Conservation (phyloP, 2,329 filamentous ascomycete genomes). For the Endocalyx cinctus region DNA sequence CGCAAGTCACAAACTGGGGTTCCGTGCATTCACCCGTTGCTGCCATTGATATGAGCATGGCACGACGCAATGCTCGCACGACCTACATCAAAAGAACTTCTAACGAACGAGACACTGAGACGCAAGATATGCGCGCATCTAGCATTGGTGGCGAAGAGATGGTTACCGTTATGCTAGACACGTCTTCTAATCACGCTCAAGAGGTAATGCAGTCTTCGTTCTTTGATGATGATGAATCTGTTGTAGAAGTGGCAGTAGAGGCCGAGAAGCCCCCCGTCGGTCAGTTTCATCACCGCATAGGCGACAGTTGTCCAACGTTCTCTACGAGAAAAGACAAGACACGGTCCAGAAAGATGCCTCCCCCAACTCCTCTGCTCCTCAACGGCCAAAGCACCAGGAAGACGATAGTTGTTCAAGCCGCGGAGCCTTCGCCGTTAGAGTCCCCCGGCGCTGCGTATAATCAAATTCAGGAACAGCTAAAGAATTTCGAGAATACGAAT, state of each 20-base stretch:
- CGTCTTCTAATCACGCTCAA: conserved; percentile 16
- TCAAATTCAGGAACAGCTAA: conserved; percentile 48
- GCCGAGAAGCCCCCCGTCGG: conserved; percentile 12
- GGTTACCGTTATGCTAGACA: conserved; percentile 43
- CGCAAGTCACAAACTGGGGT: conserved; percentile 40
- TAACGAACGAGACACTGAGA: background rate
- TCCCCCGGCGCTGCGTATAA: conserved; percentile 45
- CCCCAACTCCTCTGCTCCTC: conserved; percentile 52
- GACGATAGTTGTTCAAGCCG: conserved; percentile 38
- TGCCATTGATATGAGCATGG: conserved; percentile 39
- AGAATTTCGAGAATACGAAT: conserved; percentile 40
- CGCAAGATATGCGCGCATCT: background rate
- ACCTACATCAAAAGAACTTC: conserved; percentile 33
- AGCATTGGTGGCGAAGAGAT: conserved; percentile 29
- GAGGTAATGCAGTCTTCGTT: conserved; percentile 22
- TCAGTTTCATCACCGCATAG: conserved; percentile 53
- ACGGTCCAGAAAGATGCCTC: conserved; percentile 47
- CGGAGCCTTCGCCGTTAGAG: conserved; percentile 49
- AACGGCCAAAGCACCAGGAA: conserved; percentile 36
- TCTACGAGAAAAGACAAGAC: conserved; percentile 45
- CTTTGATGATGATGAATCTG: conserved; percentile 21
- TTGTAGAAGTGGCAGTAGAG: conserved; percentile 10
- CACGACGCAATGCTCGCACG: conserved; percentile 35
- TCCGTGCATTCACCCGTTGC: conserved; percentile 46
- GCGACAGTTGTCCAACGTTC: conserved; percentile 55